Percentiles rank a stretch among this genome's conserved stretches.
Evolutionary conservation across 2,329 filamentous ascomycete species (phyloP).

Genomic region (Diaporthe sp.): DNA sequence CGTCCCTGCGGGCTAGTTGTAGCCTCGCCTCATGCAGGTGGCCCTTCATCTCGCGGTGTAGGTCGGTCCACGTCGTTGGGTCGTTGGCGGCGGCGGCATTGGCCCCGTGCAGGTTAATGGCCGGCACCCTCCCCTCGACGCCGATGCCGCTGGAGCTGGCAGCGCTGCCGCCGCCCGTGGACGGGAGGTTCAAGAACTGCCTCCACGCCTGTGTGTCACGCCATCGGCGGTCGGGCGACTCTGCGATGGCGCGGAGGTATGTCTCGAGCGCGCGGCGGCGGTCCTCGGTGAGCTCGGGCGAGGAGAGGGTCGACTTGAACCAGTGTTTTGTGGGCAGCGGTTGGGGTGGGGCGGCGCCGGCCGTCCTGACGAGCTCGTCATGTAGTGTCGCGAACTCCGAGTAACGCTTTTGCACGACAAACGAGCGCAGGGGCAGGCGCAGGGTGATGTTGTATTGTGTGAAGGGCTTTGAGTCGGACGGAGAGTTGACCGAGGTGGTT

Average conservation of each 20-base stretch:
- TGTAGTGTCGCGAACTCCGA: constrained; percentile 82
- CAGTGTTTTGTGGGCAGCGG: constrained; percentile 81
- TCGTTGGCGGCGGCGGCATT: constrained; percentile 64
- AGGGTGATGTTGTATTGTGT: constrained; percentile 85
- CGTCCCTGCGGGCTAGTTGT: constrained; percentile 77
- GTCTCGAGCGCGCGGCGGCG: constrained; percentile 77
- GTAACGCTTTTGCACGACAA: constrained; percentile 84
- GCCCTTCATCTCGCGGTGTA: constrained; percentile 80
- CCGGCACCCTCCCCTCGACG: constrained; percentile 47
- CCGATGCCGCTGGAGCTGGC: constrained; percentile 60
- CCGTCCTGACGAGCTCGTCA: constrained; percentile 68
- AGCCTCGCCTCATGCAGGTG: constrained; percentile 77
- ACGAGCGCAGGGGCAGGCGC: constrained; percentile 81
- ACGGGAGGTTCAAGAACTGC: constrained; percentile 78
- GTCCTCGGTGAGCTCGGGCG: constrained; percentile 77
- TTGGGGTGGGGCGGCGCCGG: constrained; percentile 74
- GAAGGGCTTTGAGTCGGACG: constrained; percentile 72
- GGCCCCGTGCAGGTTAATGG: constrained; percentile 53
- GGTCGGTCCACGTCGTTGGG: constrained; percentile 81
- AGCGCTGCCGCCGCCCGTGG: constrained; percentile 59
- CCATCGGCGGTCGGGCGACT: constrained; percentile 81
- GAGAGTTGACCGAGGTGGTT: constrained; percentile 69
- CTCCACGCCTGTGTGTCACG: constrained; percentile 80
- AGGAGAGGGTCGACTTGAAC: constrained; percentile 80
- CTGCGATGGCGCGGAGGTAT: constrained; percentile 81